Base-by-base conservation (phyloP, 2,329 filamentous ascomycete species). In the Microsporum canis region DNA sequence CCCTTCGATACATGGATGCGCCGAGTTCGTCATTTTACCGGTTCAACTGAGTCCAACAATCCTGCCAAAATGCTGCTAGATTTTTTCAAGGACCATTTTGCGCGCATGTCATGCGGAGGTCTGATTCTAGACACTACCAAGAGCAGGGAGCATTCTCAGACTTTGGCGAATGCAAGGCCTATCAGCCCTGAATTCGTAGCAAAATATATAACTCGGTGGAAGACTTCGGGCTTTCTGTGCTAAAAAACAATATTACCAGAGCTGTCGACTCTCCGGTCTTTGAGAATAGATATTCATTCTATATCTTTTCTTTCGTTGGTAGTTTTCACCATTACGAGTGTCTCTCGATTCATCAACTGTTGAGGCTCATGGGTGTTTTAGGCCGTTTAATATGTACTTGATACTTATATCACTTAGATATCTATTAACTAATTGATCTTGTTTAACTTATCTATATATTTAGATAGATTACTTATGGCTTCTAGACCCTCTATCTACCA, bases 41-140 rank as follows among this genome's bases (percentile, higher is more conserved):
- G 61, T 1, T 68, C 51, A 5, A 57, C 65, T 2, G 63, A 66
- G 10, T 61, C 58, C 33, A 66, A 71, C 23, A 74, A 73, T 45
- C 72, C 72, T 1, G 71, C 71, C 3, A 53, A 62, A 5, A 58
- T 63, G 12, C 64, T 73, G 60, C 59, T 68, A 2, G 70, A 72
- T 23, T 74, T 73, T 64, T 60, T 73, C 56, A 68, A 69, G 8
- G 61, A 65, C 12, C 68, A 73, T n/a, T 74, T 70, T 29, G 55
- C 71, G 33, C 71, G 76, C 31, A 80, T 80, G 77, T 74, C 73
- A 0, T 79, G 77, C 64, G 77, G 76, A 5, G 76, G 75, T 0
- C 59, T 80, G 2, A 33, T 79, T 0, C 45, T 80, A 51, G 76
- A 72, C 59, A 76, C 73, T 0, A 61, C 65, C 8, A 70, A 71